These are phyloP conservation scores for Ananas comosus DNA, from an alignment of 176 grass and related monocot genomes.

Conservation along the genomic window DNA sequence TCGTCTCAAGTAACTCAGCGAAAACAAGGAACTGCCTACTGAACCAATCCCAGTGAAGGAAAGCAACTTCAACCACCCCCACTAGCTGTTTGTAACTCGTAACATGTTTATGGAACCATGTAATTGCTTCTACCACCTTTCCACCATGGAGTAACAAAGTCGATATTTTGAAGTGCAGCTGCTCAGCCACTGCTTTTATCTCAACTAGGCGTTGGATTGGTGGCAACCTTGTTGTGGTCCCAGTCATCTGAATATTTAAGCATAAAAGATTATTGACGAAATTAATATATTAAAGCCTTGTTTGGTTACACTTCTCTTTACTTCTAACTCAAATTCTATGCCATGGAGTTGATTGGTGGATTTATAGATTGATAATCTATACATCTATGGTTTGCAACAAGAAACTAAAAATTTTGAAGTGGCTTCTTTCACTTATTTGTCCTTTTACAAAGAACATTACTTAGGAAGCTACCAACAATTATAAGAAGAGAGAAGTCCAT, in stretches of 20 bases:
- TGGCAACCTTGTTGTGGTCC: slow-evolving; percentile 84
- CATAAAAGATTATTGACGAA: slow-evolving; percentile 26
- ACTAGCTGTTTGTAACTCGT: slow-evolving; percentile 55
- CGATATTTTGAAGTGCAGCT: slow-evolving; percentile 95
- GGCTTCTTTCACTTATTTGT: too few relatives aligned
- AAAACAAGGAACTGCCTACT: slow-evolving; percentile 92
- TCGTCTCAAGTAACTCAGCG: slow-evolving; percentile 91
- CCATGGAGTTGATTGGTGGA: too few relatives aligned
- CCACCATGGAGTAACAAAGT: slow-evolving; percentile 84
- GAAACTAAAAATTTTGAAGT: too few relatives aligned
- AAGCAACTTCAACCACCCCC: slow-evolving; percentile 60
- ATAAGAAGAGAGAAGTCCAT: too few relatives aligned
- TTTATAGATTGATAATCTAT: too few relatives aligned
- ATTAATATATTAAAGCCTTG: slow-evolving; percentile 18
- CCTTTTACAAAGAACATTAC: too few relatives aligned
- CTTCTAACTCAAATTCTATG: too few relatives aligned
- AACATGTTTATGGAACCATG: slow-evolving; percentile 82
- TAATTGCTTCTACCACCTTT: slow-evolving; percentile 81
- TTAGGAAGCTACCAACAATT: too few relatives aligned
- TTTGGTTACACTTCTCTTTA: not conserved
- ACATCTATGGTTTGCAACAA: too few relatives aligned
- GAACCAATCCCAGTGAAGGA: slow-evolving; percentile 98
- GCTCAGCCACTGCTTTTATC: slow-evolving; percentile 83
- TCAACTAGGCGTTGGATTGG: slow-evolving; percentile 83
- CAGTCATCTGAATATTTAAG: slow-evolving; percentile 57